A percentile compares a stretch with the other conserved stretches of the same genome.
phyloP scores from a whole-genome alignment of 768 basidiomycete species.

The Phlegmacium glaucopus region DNA sequence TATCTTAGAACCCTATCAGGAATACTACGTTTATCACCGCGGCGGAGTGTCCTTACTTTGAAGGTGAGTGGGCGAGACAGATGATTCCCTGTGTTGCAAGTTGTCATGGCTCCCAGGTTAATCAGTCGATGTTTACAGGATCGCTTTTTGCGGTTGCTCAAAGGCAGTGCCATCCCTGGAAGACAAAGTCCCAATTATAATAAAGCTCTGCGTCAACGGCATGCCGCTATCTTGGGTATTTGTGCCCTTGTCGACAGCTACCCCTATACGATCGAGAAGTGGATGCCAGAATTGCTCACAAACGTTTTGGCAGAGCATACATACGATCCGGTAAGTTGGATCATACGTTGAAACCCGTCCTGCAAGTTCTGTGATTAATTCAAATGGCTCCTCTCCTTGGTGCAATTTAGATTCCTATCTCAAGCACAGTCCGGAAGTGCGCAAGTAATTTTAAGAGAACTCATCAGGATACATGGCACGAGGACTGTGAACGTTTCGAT shows the following conservation, averaged over 20 bases:
- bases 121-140: constrained; percentile 38
- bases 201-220: constrained; percentile 69
- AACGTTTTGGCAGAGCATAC: constrained; percentile 78
- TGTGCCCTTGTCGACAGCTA: constrained; percentile 92
- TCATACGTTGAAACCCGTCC: background rate
- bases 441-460: constrained; percentile 80
- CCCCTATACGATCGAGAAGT: constrained; percentile 93
- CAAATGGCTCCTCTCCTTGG: background rate
- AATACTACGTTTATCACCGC: constrained; percentile 77
- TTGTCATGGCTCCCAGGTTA: background rate
- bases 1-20: constrained; percentile 67
- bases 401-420: constrained; percentile 66
- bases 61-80: constrained; percentile 42
- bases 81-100: background rate
- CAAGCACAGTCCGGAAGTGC: constrained; percentile 77
- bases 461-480: constrained; percentile 87
- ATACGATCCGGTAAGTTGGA: constrained; percentile 67
- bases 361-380: constrained; percentile 7
- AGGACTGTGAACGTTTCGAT: constrained; percentile 81
- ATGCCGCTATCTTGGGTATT: constrained; percentile 92
- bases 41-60: constrained; percentile 70
- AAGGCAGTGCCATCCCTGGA: constrained; percentile 60
- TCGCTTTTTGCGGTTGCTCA: constrained; percentile 75
- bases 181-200: constrained; percentile 67
- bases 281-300: constrained; percentile 85